Base-by-base conservation (phyloP, 2,329 filamentous ascomycete genomes). In the Beauveria caledonica region DNA sequence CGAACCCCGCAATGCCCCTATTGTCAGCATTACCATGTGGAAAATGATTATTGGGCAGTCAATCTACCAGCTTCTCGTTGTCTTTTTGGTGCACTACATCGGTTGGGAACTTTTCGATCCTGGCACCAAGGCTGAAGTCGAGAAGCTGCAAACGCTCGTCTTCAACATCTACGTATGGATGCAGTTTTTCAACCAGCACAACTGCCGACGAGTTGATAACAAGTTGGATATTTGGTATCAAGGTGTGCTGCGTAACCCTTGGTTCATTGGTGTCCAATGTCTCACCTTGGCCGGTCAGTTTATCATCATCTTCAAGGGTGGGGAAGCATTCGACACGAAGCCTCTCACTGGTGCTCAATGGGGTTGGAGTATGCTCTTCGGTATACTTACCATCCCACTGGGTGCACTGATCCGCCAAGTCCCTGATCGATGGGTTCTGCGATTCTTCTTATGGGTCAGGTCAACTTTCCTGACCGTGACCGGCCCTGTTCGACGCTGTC, bases 101-200 rank as follows among this genome's bases (percentile, higher is more conserved):
- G 81, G 83, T 42, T 73, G 78, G 61, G 80, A 79, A 62, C 78
- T 84, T 61, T 72, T 83, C 23, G 36, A 60, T 11, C 61, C 63
- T 5, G 51, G 36, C 29, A 60, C 44, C 11, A 11, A 52, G 1
- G 42, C 52, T 1, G 62, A 65, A 10, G 19, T 42, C 1, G 59
- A 51, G 10, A 73, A 83, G 59, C 73, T 88, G 56, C 73, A 84
- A 60, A 90, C 89, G 1, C 77, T 93, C 11, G 86, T 93, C 5
- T 92, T 93, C 78, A 94, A 93, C 73, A 89, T 87, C 0, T 93
- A 92, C 66, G 88, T 92, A 49, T 92, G 89, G 88, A 91, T 93
- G 87, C 89, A 93, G 65, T 90, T 94, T 64, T 93, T 93, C 79
- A 93, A 94, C 67, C 84, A 90, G 66, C 83, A 90, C 74, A 92